phyloP scores from a whole-genome alignment of 139 green algal genomes.

The Yamagishiella unicocca region DNA sequence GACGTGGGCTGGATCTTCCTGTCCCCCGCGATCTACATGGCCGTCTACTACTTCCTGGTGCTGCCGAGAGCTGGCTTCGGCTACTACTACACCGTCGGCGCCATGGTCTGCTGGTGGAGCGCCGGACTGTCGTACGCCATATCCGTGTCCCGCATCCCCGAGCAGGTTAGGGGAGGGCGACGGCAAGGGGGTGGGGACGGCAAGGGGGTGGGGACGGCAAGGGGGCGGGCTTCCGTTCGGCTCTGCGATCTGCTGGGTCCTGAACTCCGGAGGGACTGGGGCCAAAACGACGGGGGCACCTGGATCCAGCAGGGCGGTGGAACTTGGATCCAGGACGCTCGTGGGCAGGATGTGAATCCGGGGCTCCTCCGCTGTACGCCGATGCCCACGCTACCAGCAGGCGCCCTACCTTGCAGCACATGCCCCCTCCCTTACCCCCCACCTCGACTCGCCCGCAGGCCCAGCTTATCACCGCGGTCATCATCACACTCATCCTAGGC shows the following conservation, averaged over 20 bases:
- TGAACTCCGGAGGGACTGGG: too few species aligned
- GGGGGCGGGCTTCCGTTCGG: too few species aligned
- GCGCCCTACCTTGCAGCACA: not conserved
- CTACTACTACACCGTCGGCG: not conserved
- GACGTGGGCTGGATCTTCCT: slow-evolving; percentile 16
- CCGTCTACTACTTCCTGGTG: not conserved
- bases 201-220: too few species aligned
- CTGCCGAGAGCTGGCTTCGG: not conserved
- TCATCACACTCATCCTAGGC: slow-evolving; percentile 56
- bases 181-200: too few species aligned
- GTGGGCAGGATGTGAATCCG: not conserved
- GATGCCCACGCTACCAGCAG: not conserved
- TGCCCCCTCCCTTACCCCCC: not conserved
- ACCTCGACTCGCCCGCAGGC: not conserved
- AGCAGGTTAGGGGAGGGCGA: not conserved
- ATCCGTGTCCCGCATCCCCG: not conserved
- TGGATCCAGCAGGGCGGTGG: too few species aligned
- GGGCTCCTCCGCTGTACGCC: not conserved
- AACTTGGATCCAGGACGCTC: too few species aligned
- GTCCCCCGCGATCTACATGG: slow-evolving; percentile 13
- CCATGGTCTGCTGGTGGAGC: not conserved
- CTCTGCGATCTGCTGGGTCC: too few species aligned
- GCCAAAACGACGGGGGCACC: not conserved
- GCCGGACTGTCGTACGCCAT: slow-evolving; percentile 5
- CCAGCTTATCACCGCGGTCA: slow-evolving; percentile 51